Percentiles rank a stretch among this genome's conserved stretches.
Evolutionary conservation across 441 rosid species (phyloP).

Genomic region (Macaranga tanarius): DNA sequence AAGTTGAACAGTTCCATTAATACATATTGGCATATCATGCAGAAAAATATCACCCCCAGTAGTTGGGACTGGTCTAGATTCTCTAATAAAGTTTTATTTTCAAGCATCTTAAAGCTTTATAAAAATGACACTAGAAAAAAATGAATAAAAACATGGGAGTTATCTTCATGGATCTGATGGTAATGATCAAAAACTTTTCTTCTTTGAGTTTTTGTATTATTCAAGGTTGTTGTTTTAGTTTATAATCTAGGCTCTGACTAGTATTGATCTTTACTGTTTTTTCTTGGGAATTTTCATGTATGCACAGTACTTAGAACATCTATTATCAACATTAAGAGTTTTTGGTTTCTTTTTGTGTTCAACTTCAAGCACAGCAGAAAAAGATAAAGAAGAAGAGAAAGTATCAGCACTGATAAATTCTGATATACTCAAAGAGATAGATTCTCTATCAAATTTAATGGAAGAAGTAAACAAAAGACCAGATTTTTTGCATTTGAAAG

Average conservation of each 20-base stretch:
- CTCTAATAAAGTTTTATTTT: too few species aligned
- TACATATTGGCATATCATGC: too few species aligned
- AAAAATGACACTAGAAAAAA: too few species aligned
- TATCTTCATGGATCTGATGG: constrained; percentile 89
- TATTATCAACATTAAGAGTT: constrained; percentile 54
- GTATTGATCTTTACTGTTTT: too few species aligned
- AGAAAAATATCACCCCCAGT: too few species aligned
- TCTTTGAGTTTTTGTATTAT: too few species aligned
- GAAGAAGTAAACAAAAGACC: constrained; percentile 57
- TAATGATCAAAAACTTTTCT: too few species aligned
- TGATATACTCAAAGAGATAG: constrained; percentile 50
- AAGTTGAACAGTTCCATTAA: too few species aligned
- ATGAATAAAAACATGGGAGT: constrained; percentile 81
- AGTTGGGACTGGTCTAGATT: too few species aligned
- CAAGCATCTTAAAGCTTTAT: too few species aligned
- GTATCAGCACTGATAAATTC: constrained; percentile 46
- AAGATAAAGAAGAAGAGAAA: constrained; percentile 51
- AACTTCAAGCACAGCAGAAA: constrained; percentile 43
- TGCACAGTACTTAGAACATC: constrained; percentile 62
- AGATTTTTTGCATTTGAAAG: constrained; percentile 28
- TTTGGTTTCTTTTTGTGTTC: constrained; percentile 67
- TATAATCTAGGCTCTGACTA: too few species aligned
- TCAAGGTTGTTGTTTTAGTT: too few species aligned
- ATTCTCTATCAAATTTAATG: constrained; percentile 49
- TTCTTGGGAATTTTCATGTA: constrained; percentile 57